Conservation (phyloP, 441 rosid species). For the Pelargonium myrrhifolium region DNA sequence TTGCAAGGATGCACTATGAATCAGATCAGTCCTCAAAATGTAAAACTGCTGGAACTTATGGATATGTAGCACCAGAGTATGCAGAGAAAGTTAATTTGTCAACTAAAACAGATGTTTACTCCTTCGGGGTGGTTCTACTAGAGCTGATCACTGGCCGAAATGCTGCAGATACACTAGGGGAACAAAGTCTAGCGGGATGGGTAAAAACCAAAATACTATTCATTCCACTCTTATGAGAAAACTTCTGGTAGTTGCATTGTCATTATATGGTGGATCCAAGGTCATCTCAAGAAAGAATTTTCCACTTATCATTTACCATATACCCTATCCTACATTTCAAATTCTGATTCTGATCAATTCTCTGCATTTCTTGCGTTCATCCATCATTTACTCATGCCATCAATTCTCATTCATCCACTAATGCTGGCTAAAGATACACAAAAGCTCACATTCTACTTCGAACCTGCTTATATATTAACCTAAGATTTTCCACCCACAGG, state of each 20-base stretch:
- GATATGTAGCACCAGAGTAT: conserved; percentile 44
- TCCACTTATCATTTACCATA: neutral
- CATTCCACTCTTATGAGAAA: neutral
- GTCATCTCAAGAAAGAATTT: neutral
- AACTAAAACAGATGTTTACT: conserved; percentile 43
- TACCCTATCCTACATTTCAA: neutral
- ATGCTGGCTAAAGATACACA: neutral
- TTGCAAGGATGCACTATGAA: conserved; percentile 20
- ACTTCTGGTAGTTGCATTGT: neutral
- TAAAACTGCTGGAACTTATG: conserved; percentile 26
- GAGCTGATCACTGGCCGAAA: conserved; percentile 35
- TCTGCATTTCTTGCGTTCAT: neutral
- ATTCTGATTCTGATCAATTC: neutral
- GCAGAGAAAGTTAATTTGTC: conserved; percentile 29
- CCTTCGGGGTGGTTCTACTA: conserved; percentile 44
- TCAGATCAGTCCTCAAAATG: conserved; percentile 23
- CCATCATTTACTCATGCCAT: neutral
- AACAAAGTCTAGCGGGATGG: conserved; percentile 26
- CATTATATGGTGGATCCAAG: neutral
- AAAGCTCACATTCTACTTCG: neutral
- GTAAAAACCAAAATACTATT: conserved; percentile 21
- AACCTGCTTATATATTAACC: no score
- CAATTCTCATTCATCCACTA: neutral
- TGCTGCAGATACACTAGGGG: conserved; percentile 18
- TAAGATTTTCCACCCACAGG: no score